Evolutionary conservation across 1,284 basidiomycete genomes (phyloP).

Genomic region (Malassezia dermatis): DNA sequence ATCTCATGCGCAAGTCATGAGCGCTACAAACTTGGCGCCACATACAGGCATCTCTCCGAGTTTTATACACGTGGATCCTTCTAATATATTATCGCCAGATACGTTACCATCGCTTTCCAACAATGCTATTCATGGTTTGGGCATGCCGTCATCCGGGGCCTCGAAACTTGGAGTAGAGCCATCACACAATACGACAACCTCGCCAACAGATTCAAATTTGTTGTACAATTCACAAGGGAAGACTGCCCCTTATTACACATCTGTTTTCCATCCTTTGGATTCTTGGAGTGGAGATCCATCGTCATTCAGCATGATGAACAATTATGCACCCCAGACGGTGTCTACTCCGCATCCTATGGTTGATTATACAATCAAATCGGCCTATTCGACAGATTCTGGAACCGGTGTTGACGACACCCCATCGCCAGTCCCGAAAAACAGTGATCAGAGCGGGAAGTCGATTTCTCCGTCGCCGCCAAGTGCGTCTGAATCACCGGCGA

Average conservation of each 20-base stretch:
- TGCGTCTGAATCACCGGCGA: slow-evolving; percentile 43
- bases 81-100: slow-evolving; percentile 1
- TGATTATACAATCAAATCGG: neutral
- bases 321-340: neutral
- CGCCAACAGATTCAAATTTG: neutral
- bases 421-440: neutral
- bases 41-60: slow-evolving; percentile 3
- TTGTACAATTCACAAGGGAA: neutral
- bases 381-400: neutral
- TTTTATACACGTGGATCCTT: slow-evolving; percentile 10
- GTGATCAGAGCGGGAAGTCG: neutral
- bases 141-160: neutral
- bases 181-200: neutral
- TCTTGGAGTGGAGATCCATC: neutral
- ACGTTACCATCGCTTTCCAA: neutral
- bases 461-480: neutral
- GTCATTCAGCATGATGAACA: neutral
- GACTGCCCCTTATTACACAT: slow-evolving; percentile 5
- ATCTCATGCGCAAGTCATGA: neutral
- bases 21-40: neutral
- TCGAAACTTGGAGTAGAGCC: neutral
- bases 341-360: neutral
- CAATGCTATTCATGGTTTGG: neutral
- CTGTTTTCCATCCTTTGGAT: slow-evolving; percentile 8
- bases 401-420: neutral